These are phyloP conservation scores for Acrocalymma vagum DNA, from an alignment of 2,329 filamentous ascomycete genomes.

Conservation along the genomic window DNA sequence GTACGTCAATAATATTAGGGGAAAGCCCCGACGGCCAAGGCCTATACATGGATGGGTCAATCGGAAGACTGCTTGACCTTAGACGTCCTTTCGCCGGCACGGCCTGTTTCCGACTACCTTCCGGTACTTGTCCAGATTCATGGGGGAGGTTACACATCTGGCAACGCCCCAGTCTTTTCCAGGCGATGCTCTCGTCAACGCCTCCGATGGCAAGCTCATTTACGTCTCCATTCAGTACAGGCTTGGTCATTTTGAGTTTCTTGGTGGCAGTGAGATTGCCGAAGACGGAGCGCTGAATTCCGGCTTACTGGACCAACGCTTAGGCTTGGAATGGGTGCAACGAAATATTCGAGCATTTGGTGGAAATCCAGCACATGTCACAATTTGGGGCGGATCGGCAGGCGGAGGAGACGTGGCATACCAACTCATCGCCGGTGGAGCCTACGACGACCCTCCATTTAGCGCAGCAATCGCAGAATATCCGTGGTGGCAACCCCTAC, in stretches of 20 bases:
- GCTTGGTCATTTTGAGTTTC: conserved; percentile 67
- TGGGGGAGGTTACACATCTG: conserved; percentile 38
- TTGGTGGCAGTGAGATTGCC: conserved; percentile 61
- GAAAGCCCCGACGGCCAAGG: conserved; percentile 11
- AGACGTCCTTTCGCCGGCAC: conserved; percentile 37
- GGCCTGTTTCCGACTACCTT: conserved; percentile 26
- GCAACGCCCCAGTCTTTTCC: conserved; percentile 24
- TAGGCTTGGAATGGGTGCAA: conserved; percentile 66
- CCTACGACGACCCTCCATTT: conserved; percentile 43
- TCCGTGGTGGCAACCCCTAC: conserved; percentile 47
- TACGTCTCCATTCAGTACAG: conserved; percentile 69
- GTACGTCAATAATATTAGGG: conserved; percentile 5
- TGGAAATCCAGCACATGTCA: conserved; percentile 64
- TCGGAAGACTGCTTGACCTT: conserved; percentile 45
- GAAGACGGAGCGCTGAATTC: conserved; percentile 66
- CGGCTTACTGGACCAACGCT: conserved; percentile 68
- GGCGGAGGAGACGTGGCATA: conserved; percentile 62
- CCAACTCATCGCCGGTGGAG: conserved; percentile 44
- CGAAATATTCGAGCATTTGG: conserved; percentile 58
- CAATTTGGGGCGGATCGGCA: conserved; percentile 66
- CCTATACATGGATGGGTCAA: too few species aligned
- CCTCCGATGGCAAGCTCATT: conserved; percentile 50
- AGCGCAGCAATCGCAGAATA: conserved; percentile 43
- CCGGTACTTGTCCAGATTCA: conserved; percentile 47
- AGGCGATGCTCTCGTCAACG: conserved; percentile 34